Base-by-base conservation (phyloP, 768 basidiomycete genomes). In the Serpula lacrymans region DNA sequence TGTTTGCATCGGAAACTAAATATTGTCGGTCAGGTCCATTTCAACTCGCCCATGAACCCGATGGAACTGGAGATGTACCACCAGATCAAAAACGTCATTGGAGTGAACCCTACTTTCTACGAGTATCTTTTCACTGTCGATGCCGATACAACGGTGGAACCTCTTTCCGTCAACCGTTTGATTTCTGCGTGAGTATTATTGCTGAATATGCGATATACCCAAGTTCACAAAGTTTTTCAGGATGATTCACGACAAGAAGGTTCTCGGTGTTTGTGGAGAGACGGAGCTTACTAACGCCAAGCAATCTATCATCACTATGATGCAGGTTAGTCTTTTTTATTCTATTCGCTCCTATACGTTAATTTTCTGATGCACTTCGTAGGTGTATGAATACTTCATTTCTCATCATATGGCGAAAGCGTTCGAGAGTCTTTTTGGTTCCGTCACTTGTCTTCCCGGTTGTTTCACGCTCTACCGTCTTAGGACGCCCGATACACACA, bases 31-130 rank as follows among this genome's bases (percentile, higher is more conserved):
- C 45, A 92, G 90, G 96, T 98, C 32, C 96, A 98, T 64, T 98
- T 95, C 65, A 90, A 94, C 60, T 64, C 90, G 16, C 84, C 93
- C 0, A 98, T 99, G 96, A 90, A 87, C 55, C 96, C 96, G 1
- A 66, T 95, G 47, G 96, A 99, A 66, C 67, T 99, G 39, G 96
- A 99, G 69, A 95, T 99, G 70, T 98, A 93, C 58, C 96, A 98
- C 60, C 96, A 99, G 64, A 93, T 98, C 75, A 92, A 97, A 77
- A 99, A 99, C 55, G 93, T 98, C 39, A 97, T 99, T 53, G 96
- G 96, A 63, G 92, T 99, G 55, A 96, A 99, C 64, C 96, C 95
- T 2, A 84, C 91, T 0, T 97, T 98, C 68, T 99, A 98, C 65
- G 96, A 98, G 65, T 97, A 94, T 54, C 50, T 93, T 46, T 87